Conservation (phyloP, 2,329 filamentous ascomycete genomes). For the Aspergillus brunneoviolaceus region DNA sequence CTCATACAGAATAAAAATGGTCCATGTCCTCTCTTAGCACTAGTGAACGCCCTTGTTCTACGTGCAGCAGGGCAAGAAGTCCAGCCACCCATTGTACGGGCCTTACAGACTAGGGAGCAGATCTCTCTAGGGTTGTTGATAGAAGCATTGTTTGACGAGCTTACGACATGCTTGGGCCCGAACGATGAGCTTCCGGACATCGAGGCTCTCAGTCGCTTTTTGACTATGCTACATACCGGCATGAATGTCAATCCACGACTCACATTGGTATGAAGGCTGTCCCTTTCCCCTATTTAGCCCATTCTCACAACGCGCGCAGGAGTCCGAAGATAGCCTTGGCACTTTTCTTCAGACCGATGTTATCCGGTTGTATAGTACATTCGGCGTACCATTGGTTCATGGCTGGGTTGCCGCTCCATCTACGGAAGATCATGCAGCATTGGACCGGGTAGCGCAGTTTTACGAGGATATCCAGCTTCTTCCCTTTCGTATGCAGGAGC, state of each 20-base stretch:
- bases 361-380: slow-evolving; percentile 87
- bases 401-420: slow-evolving; percentile 77
- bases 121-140: slow-evolving; percentile 82
- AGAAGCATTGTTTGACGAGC: slow-evolving; percentile 87
- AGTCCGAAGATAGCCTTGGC: slow-evolving; percentile 52
- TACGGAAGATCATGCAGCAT: slow-evolving; percentile 66
- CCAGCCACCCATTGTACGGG: slow-evolving; percentile 72
- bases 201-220: slow-evolving; percentile 79
- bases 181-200: slow-evolving; percentile 77
- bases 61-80: slow-evolving; percentile 70
- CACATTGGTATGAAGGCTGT: slow-evolving; percentile 52
- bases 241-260: slow-evolving; percentile 98
- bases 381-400: slow-evolving; percentile 84
- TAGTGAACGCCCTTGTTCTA: slow-evolving; percentile 88
- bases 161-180: slow-evolving; percentile 74
- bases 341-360: slow-evolving; percentile 84
- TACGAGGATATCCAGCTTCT: slow-evolving; percentile 92
- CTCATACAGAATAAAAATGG: slow-evolving; percentile 92
- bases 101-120: slow-evolving; percentile 76
- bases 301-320: slow-evolving; percentile 36
- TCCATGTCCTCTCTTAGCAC: slow-evolving; percentile 85
- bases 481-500: slow-evolving; percentile 82
- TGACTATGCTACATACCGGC: slow-evolving; percentile 85
- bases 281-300: neutral
- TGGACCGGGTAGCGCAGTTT: slow-evolving; percentile 72